phyloP scores from a whole-genome alignment of 306 rosid genomes.

The Fragaria nilgerrensis region DNA sequence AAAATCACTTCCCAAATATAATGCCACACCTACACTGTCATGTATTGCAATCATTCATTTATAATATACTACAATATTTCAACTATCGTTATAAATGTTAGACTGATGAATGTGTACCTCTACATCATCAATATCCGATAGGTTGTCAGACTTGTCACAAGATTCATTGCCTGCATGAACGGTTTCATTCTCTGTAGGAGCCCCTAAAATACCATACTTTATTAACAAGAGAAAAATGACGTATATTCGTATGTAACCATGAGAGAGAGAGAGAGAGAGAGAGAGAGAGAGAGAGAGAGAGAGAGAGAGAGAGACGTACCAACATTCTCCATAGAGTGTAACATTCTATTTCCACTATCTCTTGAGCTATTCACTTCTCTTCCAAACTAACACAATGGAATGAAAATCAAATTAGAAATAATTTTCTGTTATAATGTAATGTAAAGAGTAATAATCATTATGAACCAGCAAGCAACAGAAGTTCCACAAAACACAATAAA shows the following conservation, averaged over 20 bases:
- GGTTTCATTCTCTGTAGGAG: constrained; percentile 9
- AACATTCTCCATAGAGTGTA: constrained; percentile 5
- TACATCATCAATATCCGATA: constrained; percentile 31
- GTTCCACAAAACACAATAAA: background rate
- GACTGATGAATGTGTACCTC: constrained; percentile 20
- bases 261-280: background rate
- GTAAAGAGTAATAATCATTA: background rate
- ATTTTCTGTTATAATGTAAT: too few species aligned
- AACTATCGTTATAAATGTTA: background rate
- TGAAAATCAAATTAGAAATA: background rate
- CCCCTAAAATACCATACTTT: constrained; percentile 16
- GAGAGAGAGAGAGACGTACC: background rate
- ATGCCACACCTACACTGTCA: background rate
- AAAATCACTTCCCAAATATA: too few species aligned
- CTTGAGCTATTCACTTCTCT: constrained; percentile 1
- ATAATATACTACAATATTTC: background rate
- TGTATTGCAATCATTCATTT: background rate
- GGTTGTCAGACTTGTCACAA: constrained; percentile 25
- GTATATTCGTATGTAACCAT: background rate
- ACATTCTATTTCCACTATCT: background rate
- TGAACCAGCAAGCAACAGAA: background rate
- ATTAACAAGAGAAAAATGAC: background rate
- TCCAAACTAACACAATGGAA: constrained; percentile 8
- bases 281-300: background rate
- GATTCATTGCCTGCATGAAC: constrained; percentile 9